These are phyloP conservation scores for Malassezia japonica DNA, from an alignment of 1,284 basidiomycete genomes.

Conservation along the genomic window DNA sequence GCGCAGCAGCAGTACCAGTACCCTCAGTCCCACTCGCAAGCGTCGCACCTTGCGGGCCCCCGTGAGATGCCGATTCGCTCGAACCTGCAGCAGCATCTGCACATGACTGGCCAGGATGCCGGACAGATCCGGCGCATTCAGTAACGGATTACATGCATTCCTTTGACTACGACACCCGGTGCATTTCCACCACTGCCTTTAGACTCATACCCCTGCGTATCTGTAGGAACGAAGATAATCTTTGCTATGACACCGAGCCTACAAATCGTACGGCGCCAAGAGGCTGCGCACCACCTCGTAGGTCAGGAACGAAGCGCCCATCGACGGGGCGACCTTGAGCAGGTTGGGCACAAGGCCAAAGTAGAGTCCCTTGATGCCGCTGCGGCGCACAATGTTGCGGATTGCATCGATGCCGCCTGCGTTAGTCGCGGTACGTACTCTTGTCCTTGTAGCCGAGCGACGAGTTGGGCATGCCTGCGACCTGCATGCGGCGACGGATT, in stretches of 20 bases:
- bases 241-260: too few species aligned
- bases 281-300: slow-evolving; percentile 30
- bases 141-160: neutral
- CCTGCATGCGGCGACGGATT: slow-evolving; percentile 86
- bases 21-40: neutral
- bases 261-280: neutral
- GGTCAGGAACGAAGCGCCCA: slow-evolving; percentile 38
- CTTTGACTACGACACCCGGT: too few species aligned
- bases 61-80: slow-evolving; percentile 14
- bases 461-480: slow-evolving; percentile 67
- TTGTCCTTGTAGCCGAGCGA: slow-evolving; percentile 63
- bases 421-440: slow-evolving; percentile 9
- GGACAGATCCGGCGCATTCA: neutral
- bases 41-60: neutral
- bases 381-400: slow-evolving; percentile 59
- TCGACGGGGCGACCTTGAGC: slow-evolving; percentile 56
- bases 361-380: slow-evolving; percentile 69
- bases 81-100: slow-evolving; percentile 16
- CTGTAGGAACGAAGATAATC: too few species aligned
- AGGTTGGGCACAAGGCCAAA: slow-evolving; percentile 84
- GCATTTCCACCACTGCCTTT: too few species aligned
- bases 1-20: neutral
- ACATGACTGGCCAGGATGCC: neutral
- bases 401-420: slow-evolving; percentile 57
- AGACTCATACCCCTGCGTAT: too few species aligned